Evolutionary conservation across 352 stramenopile genomes (phyloP), one percentile per base, ranked within the genome.

Genomic region (Aphanomyces cochlioides): DNA sequence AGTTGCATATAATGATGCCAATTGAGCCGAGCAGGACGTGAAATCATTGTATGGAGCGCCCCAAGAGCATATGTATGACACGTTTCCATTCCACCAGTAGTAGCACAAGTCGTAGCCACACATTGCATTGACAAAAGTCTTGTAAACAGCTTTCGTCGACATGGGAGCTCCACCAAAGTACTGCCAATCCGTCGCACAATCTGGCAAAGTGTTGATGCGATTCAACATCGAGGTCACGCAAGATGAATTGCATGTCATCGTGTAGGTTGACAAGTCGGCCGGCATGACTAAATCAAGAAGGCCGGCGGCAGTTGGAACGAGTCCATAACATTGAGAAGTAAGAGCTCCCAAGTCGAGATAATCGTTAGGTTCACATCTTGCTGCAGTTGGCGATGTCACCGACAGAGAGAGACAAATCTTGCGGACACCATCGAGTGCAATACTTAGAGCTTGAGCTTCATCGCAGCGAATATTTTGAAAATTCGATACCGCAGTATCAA

Each of bases 171-270:
- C 45, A 2, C 45, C 45, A 19, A 53, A 19, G n/a, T 15, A n/a
- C 13, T 15, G 45, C 45, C 45, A 53, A 19, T 53, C 45, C 45
- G n/a, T 15, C n/a, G 45, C 45, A 53, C 45, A 53, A 15, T 53
- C 45, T 15, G 45, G n/a, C 45, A 53, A 19, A 15, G 45, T 53
- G n/a, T 53, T 19, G 45, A 53, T 53, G 45, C 45, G 45, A 53
- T 53, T 53, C n/a, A 53, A 19, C 45, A 53, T 19, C 45, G 45
- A 53, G 45, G 45, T 53, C n/a, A 53, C 13, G 45, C 45, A 53
- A 15, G 45, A n/a, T 1, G 13, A 19, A 53, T 53, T 53, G 45
- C 45, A 53, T 53, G 45, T 53, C 13, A 19, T 53, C 13, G 45
- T 19, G n/a, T 53, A 53, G 45, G 45, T n/a, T 53, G 45, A 53